A percentile compares a stretch with the other conserved stretches of the same genome.
These are phyloP conservation scores for Ettlia oleoabundans DNA, from an alignment of 139 green algal genomes.

Conservation along the genomic window DNA sequence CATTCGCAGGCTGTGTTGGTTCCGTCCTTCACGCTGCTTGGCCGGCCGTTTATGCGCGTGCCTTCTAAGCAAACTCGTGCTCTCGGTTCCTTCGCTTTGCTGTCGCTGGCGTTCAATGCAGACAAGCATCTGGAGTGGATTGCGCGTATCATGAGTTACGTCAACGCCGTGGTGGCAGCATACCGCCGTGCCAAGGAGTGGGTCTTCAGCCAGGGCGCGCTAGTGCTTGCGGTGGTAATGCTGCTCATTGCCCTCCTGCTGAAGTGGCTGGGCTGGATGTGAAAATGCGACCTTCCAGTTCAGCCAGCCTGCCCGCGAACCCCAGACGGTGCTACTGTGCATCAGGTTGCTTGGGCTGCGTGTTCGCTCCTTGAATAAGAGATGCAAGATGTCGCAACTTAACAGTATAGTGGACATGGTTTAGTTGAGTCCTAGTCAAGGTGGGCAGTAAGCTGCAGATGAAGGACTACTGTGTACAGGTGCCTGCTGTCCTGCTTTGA, in stretches of 20 bases:
- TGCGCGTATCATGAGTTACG: neutral
- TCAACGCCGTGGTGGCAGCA: neutral
- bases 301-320: too few species aligned
- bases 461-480: too few species aligned
- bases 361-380: too few species aligned
- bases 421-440: too few species aligned
- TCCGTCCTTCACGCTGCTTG: neutral
- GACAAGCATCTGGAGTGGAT: slow-evolving; percentile 47
- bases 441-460: too few species aligned
- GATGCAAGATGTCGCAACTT: too few species aligned
- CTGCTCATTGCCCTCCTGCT: slow-evolving; percentile 42
- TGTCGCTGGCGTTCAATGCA: neutral
- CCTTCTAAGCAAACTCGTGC: neutral
- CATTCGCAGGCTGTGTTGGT: too few species aligned
- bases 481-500: too few species aligned
- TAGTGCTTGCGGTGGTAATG: slow-evolving; percentile 35
- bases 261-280: slow-evolving; percentile 37
- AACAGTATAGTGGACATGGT: too few species aligned
- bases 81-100: neutral
- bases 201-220: slow-evolving; percentile 22
- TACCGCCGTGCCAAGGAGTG: slow-evolving; percentile 26
- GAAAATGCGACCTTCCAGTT: too few species aligned
- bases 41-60: neutral
- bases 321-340: too few species aligned
- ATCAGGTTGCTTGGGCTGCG: too few species aligned